Evolutionary conservation across 768 basidiomycete species (phyloP).

Genomic region (Collybiopsis luxurians): DNA sequence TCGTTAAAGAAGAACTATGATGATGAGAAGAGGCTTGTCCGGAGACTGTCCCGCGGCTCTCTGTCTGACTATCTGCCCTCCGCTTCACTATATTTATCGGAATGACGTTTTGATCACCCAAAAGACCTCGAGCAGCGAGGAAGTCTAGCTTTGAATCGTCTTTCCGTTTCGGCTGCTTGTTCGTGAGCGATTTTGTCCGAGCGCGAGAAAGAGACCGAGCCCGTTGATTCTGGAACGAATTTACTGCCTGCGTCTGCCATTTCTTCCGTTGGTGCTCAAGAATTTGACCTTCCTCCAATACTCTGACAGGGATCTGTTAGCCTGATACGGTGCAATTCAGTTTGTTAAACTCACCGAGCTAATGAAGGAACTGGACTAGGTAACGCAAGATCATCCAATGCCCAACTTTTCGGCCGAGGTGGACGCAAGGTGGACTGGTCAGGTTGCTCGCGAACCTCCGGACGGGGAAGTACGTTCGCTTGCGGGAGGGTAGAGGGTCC

Average conservation of each 20-base stretch:
- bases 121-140: slow-evolving; percentile 61
- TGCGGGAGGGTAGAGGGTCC: not conserved
- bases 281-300: slow-evolving; percentile 60
- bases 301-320: slow-evolving; percentile 36
- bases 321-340: not conserved
- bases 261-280: slow-evolving; percentile 61
- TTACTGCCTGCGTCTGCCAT: slow-evolving; percentile 64
- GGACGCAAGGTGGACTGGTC: slow-evolving; percentile 16
- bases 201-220: slow-evolving; percentile 61
- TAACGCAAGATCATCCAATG: slow-evolving; percentile 55
- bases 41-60: slow-evolving; percentile 14
- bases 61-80: slow-evolving; percentile 17
- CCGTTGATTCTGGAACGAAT: slow-evolving; percentile 63
- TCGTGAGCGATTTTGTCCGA: slow-evolving; percentile 57
- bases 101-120: slow-evolving; percentile 61
- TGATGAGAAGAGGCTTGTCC: slow-evolving; percentile 28
- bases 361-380: slow-evolving; percentile 62
- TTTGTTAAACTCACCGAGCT: slow-evolving; percentile 33
- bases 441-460: not conserved
- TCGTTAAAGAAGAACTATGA: slow-evolving; percentile 17
- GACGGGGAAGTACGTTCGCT: not conserved
- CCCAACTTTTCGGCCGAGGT: slow-evolving; percentile 56
- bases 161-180: slow-evolving; percentile 24
- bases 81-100: slow-evolving; percentile 32
- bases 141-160: slow-evolving; percentile 43